Base-by-base conservation (phyloP, 495 filamentous ascomycete species). In the Viridothelium virens region DNA sequence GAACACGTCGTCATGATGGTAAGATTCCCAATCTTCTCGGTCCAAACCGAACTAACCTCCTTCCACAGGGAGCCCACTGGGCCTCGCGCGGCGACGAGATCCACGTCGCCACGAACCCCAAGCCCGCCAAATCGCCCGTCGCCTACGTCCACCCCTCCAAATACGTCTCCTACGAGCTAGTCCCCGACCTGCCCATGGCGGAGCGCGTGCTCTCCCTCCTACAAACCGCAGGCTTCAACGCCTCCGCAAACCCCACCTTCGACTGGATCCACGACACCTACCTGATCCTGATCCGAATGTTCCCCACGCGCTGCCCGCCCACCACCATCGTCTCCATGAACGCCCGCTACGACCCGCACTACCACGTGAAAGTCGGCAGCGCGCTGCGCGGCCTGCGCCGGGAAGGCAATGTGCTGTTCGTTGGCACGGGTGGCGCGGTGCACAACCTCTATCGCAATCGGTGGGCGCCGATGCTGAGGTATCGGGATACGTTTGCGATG, bases 251-350 rank as follows among this genome's bases (percentile, higher is more conserved):
- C 70, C 39, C 69, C 1, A 78, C 68, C 0, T 86, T 87, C 70
- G 81, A 86, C 68, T 86, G 84, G 84, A 86, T 87, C 70, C 84
- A 87, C 76, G 85, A 87, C 72, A 84, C 84, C 9, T 86, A 82
- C 69, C 79, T 86, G 5, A 82, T 87, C 65, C 76, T 86, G 36
- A 85, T 86, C 68, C 78, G 83, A 47, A 88, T 87, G 85, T 87
- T 87, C 69, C 84, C 85, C 0, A 33, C 37, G 6, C 77, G 70
- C 46, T 84, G 81, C 69, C 84, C 85, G 31, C 85, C 85, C 0
- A 84, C 83, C 0, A 85, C 83, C 0, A 76, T 88, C 48, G 76
- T 87, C 69, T 80, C 77, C 62, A 79, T 81, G 74, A 87, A 87
- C 71, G 78, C 78, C 5, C 78, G 81, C 38, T 87, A 80, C 74